Evolutionary conservation across 768 basidiomycete genomes (phyloP).

Genomic region (Lentinula aciculospora): DNA sequence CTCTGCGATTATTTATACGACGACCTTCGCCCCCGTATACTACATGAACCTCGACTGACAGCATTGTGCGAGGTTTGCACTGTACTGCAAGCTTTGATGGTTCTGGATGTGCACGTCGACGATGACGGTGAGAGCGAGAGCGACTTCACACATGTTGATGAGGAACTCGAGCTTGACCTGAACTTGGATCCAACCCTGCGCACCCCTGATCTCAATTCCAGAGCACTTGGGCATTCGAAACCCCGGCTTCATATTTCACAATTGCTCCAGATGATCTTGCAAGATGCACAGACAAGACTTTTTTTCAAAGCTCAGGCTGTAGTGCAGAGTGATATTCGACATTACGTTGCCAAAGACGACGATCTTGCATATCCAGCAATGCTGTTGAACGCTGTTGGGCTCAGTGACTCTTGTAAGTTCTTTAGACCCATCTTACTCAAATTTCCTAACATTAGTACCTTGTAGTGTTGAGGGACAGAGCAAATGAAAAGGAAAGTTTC

Average conservation of each 20-base stretch:
- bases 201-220: neutral
- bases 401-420: slow-evolving; percentile 3
- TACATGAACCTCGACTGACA: slow-evolving; percentile 86
- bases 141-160: slow-evolving; percentile 15
- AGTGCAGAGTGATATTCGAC: slow-evolving; percentile 82
- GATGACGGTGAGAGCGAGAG: slow-evolving; percentile 26
- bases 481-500: slow-evolving; percentile 64
- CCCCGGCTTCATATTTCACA: slow-evolving; percentile 73
- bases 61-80: slow-evolving; percentile 94
- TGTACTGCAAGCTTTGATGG: slow-evolving; percentile 93
- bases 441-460: slow-evolving; percentile 40
- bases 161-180: slow-evolving; percentile 11
- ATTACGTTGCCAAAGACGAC: slow-evolving; percentile 69
- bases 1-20: slow-evolving; percentile 95
- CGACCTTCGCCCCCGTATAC: slow-evolving; percentile 89
- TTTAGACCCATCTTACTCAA: neutral
- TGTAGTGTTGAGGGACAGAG: slow-evolving; percentile 28
- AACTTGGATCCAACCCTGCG: slow-evolving; percentile 16
- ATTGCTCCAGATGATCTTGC: slow-evolving; percentile 83
- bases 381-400: slow-evolving; percentile 50
- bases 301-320: slow-evolving; percentile 96
- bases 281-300: slow-evolving; percentile 92
- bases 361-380: slow-evolving; percentile 88
- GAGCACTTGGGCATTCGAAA: slow-evolving; percentile 18
- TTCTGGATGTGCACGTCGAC: slow-evolving; percentile 59